These are phyloP conservation scores for Mucor saturninus DNA, from an alignment of 371 early-diverging fungal species.

Conservation along the genomic window DNA sequence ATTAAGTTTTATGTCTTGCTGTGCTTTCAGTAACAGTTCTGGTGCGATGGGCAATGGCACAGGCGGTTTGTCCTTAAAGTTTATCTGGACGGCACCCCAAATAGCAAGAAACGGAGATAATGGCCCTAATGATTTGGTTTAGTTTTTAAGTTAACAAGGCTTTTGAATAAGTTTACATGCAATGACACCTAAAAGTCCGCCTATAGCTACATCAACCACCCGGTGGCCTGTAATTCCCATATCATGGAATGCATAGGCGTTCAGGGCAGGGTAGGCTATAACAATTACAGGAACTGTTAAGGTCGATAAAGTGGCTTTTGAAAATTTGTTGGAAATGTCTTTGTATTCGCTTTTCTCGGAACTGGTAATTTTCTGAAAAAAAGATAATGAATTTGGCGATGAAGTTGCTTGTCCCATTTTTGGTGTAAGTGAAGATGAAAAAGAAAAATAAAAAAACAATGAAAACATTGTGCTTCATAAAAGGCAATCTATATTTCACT, in stretches of 20 bases:
- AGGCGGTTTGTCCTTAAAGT: constrained; percentile 45
- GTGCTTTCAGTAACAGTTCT: constrained; percentile 35
- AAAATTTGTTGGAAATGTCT: constrained; percentile 46
- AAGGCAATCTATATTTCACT: too few species aligned
- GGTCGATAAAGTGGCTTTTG: constrained; percentile 47
- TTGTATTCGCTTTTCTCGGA: constrained; percentile 37
- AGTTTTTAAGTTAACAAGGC: neutral
- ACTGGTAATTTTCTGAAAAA: constrained; percentile 14
- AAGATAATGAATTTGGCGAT: constrained; percentile 24
- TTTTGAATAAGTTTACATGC: constrained; percentile 14
- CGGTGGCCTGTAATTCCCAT: constrained; percentile 49
- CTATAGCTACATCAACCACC: constrained; percentile 49
- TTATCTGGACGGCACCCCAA: constrained; percentile 44
- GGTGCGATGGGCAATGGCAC: constrained; percentile 34
- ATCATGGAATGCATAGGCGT: constrained; percentile 48
- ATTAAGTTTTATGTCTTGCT: constrained; percentile 39
- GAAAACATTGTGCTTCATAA: too few species aligned
- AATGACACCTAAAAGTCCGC: constrained; percentile 51
- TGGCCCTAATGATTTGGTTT: constrained; percentile 40
- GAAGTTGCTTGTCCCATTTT: constrained; percentile 54
- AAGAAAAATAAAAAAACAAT: neutral
- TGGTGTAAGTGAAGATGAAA: neutral
- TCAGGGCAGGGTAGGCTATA: constrained; percentile 52
- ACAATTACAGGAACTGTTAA: constrained; percentile 52
- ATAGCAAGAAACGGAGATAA: constrained; percentile 52